These are phyloP conservation scores for Chalaropsis ovoidea DNA, from an alignment of 2,329 filamentous ascomycete species.

Conservation along the genomic window DNA sequence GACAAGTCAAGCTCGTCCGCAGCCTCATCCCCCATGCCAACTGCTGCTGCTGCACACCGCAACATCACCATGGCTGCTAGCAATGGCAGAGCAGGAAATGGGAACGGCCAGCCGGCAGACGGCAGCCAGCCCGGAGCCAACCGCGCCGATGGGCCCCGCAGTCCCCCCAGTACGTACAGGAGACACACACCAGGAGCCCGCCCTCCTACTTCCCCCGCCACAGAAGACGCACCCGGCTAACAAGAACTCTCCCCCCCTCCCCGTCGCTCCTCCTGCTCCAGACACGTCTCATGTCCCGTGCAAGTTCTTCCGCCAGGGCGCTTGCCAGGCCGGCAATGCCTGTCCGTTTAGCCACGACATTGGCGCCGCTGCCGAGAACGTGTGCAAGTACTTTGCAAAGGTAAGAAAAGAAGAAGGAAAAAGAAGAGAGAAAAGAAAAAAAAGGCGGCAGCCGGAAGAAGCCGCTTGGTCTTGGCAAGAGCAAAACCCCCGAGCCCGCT, in stretches of 20 bases:
- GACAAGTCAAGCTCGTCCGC: constrained; percentile 18
- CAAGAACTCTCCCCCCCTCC: neutral
- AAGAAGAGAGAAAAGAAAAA: neutral
- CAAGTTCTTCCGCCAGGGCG: constrained; percentile 97
- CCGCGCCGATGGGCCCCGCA: constrained; percentile 51
- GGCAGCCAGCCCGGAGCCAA: constrained; percentile 23
- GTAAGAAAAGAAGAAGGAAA: constrained; percentile 38
- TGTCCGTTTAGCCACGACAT: constrained; percentile 96
- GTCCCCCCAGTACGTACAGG: constrained; percentile 48
- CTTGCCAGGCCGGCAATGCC: constrained; percentile 89
- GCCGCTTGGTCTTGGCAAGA: no score
- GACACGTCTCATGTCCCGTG: constrained; percentile 96
- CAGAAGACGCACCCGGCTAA: neutral
- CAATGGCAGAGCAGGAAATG: constrained; percentile 7
- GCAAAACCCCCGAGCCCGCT: no score
- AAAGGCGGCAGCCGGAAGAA: neutral
- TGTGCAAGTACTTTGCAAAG: constrained; percentile 99
- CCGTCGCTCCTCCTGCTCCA: constrained; percentile 34
- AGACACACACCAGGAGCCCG: no score
- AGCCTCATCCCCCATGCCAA: constrained; percentile 7
- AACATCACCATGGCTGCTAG: constrained; percentile 17
- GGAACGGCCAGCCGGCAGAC: constrained; percentile 18
- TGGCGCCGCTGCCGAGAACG: constrained; percentile 70
- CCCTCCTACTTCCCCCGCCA: no score
- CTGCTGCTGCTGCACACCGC: constrained; percentile 1